Percentiles rank a stretch among this genome's conserved stretches.
Evolutionary conservation across 2,329 filamentous ascomycete species (phyloP).

Genomic region (Diaporthe velutina): DNA sequence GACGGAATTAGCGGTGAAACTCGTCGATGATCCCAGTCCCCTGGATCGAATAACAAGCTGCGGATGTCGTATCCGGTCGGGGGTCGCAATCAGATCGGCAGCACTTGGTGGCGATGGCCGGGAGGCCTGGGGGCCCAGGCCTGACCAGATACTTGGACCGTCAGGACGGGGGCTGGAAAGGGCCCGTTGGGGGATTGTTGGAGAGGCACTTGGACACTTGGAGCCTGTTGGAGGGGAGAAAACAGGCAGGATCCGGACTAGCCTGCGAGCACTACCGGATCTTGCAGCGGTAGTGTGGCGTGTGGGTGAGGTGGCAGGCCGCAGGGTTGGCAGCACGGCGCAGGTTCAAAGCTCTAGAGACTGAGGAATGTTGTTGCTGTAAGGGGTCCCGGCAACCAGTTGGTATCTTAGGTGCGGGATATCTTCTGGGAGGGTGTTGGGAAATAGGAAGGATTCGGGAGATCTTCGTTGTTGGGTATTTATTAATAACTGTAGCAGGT

Average conservation of each 20-base stretch:
- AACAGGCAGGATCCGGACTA: constrained; percentile 21
- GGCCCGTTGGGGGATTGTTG: not conserved
- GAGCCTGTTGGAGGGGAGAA: not conserved
- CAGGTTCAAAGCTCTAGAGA: constrained; percentile 3
- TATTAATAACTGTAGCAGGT: constrained; percentile 19
- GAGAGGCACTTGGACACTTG: not conserved
- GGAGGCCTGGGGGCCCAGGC: constrained; percentile 6
- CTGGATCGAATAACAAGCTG: constrained; percentile 2
- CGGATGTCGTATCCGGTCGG: constrained; percentile 25
- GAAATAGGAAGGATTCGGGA: not conserved
- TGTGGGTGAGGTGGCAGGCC: constrained; percentile 11
- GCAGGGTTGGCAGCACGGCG: not conserved
- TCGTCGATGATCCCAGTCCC: constrained; percentile 25
- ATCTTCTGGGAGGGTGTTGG: not conserved
- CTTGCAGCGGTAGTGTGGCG: constrained; percentile 30
- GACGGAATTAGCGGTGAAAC: constrained; percentile 32
- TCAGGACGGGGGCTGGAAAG: not conserved
- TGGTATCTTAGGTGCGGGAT: constrained; percentile 1
- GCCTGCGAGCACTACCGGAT: constrained; percentile 22
- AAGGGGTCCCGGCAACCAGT: constrained; percentile 25
- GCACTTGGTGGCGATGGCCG: constrained; percentile 14
- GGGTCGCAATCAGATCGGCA: not conserved
- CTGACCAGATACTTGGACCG: constrained; percentile 4
- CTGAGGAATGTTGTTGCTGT: not conserved
- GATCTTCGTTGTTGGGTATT: constrained; percentile 16